Percentiles rank a stretch among this genome's conserved stretches.
phyloP scores from a whole-genome alignment of 2,329 filamentous ascomycete species.

The Colletotrichum sublineola region DNA sequence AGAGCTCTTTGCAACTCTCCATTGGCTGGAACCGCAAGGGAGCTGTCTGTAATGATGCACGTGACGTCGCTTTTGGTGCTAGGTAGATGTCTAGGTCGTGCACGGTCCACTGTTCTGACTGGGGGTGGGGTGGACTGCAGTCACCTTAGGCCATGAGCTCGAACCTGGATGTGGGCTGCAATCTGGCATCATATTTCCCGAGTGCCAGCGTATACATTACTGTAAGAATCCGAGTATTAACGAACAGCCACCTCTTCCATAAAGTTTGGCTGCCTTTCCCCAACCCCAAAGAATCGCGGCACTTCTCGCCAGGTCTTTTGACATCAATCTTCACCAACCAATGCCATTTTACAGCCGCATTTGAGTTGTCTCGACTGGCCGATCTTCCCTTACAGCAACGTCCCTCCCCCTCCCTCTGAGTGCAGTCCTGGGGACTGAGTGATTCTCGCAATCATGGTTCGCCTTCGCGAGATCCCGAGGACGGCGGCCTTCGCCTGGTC shows the following conservation, averaged over 20 bases:
- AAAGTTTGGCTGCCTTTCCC: conserved; percentile 36
- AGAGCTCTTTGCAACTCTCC: conserved; percentile 28
- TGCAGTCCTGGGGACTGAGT: conserved; percentile 43
- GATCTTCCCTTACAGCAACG: conserved; percentile 28
- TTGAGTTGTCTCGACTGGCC: conserved; percentile 27
- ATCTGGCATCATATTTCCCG: conserved; percentile 44
- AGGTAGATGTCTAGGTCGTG: conserved; percentile 9
- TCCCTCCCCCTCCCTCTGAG: conserved; percentile 27
- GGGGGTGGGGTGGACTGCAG: conserved; percentile 8
- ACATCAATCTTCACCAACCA: conserved; percentile 16
- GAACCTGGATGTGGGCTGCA: conserved; percentile 43
- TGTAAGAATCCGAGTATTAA: conserved; percentile 26
- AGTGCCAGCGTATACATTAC: conserved; percentile 31
- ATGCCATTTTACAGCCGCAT: conserved; percentile 34
- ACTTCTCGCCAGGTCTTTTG: conserved; percentile 19
- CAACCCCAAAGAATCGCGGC: conserved; percentile 36
- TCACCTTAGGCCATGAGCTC: conserved; percentile 26
- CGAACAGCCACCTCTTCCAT: conserved; percentile 35
- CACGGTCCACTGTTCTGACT: conserved; percentile 30
- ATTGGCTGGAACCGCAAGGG: conserved; percentile 26
- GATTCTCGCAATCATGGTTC: conserved; percentile 78
- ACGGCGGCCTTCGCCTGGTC: conserved; percentile 99
- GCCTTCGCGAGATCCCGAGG: conserved; percentile 94
- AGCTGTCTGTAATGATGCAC: conserved; percentile 28
- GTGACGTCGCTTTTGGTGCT: conserved; percentile 31